A percentile compares a stretch with the other conserved stretches of the same genome.
Conservation (phyloP, 129 eudicot genomes). For the Artemisia annua region DNA sequence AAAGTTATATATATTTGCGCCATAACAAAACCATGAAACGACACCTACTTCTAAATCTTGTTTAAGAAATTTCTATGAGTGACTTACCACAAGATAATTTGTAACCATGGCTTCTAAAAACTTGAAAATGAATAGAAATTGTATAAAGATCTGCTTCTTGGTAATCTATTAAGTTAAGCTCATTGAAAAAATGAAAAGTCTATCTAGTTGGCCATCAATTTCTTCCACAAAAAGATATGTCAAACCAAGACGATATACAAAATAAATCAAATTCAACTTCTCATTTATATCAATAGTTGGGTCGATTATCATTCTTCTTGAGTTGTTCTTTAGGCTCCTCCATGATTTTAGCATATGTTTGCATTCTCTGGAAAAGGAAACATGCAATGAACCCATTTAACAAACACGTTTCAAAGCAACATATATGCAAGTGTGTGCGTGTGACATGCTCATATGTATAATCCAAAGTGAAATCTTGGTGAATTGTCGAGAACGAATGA, state of each 20-base stretch:
- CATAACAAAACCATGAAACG: too few species aligned
- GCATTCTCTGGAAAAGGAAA: neutral
- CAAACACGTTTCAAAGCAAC: neutral
- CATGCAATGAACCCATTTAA: neutral
- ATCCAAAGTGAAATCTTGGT: neutral
- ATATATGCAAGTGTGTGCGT: neutral
- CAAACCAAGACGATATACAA: neutral
- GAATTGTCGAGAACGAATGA: neutral
- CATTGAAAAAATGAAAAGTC: conserved; percentile 5
- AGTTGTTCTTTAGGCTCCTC: neutral
- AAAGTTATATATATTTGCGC: neutral
- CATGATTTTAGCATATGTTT: neutral
- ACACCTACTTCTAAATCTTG: too few species aligned
- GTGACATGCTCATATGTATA: neutral
- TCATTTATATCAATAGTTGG: neutral
- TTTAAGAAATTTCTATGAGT: neutral
- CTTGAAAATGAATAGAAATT: neutral
- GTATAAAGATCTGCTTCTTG: neutral
- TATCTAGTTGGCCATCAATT: neutral
- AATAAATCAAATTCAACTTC: neutral
- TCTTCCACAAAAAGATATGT: neutral
- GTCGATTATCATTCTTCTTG: neutral
- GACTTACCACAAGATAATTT: conserved; percentile 9
- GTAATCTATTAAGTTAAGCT: conserved; percentile 3
- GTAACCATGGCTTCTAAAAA: neutral